Percentiles rank a stretch among this genome's conserved stretches.
Conservation (phyloP, 1,284 basidiomycete genomes). For the Tilletia setariae region DNA sequence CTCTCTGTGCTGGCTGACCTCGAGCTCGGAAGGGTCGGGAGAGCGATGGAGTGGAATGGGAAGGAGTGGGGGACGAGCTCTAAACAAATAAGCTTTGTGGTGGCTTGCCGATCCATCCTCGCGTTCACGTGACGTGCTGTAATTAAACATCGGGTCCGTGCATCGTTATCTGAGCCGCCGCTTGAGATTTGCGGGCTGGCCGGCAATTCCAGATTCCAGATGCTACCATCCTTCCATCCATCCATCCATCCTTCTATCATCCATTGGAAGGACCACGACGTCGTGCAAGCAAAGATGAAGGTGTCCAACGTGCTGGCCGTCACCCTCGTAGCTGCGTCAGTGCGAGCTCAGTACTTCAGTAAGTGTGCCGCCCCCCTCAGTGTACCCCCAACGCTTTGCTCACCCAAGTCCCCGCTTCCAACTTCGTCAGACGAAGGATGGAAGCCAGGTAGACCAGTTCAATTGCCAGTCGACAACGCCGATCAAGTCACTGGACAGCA, state of each 20-base stretch:
- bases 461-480: background rate
- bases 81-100: no score
- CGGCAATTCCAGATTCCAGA: no score
- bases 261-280: background rate
- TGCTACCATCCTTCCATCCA: no score
- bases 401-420: background rate
- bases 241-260: background rate
- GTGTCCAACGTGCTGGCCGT: background rate
- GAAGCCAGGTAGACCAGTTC: constrained; percentile 1
- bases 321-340: background rate
- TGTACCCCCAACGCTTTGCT: background rate
- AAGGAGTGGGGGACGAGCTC: no score
- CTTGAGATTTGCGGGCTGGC: no score
- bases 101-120: no score
- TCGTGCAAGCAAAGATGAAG: background rate
- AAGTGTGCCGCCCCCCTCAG: background rate
- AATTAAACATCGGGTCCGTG: no score
- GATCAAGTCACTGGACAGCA: background rate
- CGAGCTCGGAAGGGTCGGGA: no score
- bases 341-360: constrained; percentile 10
- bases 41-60: no score
- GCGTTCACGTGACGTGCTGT: no score
- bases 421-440: constrained; percentile 4
- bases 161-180: no score
- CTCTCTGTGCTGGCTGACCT: no score